A percentile compares a stretch with the other conserved stretches of the same genome.
Evolutionary conservation across 768 basidiomycete genomes (phyloP).

Genomic region (Lactifluus piperatus): DNA sequence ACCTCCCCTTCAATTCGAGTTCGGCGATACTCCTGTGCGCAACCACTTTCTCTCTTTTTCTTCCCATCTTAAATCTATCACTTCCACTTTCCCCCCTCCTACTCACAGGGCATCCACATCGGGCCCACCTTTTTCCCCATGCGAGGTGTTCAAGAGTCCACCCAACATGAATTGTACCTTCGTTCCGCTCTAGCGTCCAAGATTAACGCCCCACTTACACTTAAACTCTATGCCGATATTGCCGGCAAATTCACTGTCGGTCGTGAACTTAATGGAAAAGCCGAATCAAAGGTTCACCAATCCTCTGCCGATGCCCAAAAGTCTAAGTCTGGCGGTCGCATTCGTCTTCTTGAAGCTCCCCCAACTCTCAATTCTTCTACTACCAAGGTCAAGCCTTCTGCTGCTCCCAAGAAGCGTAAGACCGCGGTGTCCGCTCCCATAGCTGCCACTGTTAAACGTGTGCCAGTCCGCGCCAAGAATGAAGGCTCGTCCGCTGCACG

Average conservation of each 20-base stretch:
- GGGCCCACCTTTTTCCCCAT: constrained; percentile 58
- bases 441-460: constrained; percentile 11
- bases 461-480: constrained; percentile 17
- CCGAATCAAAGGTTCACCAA: constrained; percentile 34
- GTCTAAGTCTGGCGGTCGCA: constrained; percentile 39
- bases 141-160: constrained; percentile 42
- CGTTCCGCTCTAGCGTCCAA: constrained; percentile 49
- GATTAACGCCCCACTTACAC: constrained; percentile 56
- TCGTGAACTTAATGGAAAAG: constrained; percentile 44
- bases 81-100: background rate
- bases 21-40: constrained; percentile 52
- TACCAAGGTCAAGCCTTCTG: constrained; percentile 28
- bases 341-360: constrained; percentile 34
- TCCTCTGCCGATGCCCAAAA: constrained; percentile 31
- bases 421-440: background rate
- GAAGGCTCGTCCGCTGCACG: constrained; percentile 25
- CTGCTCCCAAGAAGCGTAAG: constrained; percentile 19
- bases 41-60: background rate
- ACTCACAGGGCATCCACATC: constrained; percentile 42
- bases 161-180: constrained; percentile 65
- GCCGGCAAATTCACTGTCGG: constrained; percentile 65
- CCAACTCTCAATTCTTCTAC: constrained; percentile 23
- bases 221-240: constrained; percentile 68
- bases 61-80: background rate
- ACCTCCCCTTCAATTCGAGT: constrained; percentile 48